Evolutionary conservation across 768 basidiomycete genomes (phyloP).

Genomic region (Rhodosporidiobolus odoratus): DNA sequence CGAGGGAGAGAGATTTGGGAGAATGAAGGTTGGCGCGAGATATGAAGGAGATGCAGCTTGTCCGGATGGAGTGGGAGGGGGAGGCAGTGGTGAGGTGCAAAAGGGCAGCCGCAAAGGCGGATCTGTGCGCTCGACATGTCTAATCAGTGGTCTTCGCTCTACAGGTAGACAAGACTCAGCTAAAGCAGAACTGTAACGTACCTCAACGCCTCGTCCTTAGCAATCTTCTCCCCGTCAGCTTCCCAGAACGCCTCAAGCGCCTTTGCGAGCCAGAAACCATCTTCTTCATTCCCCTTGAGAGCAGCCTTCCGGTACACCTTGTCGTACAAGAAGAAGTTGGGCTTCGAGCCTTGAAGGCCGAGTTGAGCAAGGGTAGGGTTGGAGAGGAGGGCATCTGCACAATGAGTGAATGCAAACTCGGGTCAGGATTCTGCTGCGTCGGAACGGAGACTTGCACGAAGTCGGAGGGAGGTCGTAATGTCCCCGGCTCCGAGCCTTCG

Average conservation of each 20-base stretch:
- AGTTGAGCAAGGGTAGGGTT: slow-evolving; percentile 44
- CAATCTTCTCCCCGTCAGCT: slow-evolving; percentile 48
- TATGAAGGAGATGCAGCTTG: slow-evolving; percentile 52
- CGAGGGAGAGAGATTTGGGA: slow-evolving; percentile 54
- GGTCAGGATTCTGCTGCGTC: too few relatives aligned
- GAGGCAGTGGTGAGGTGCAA: slow-evolving; percentile 65
- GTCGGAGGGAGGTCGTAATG: too few relatives aligned
- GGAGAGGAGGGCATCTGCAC: slow-evolving; percentile 33
- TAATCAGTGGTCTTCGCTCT: background rate
- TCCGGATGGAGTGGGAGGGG: slow-evolving; percentile 55
- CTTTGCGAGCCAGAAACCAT: slow-evolving; percentile 68
- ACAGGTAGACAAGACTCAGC: background rate
- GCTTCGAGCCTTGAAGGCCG: slow-evolving; percentile 54
- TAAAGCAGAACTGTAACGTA: slow-evolving; percentile 43
- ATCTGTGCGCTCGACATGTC: slow-evolving; percentile 13
- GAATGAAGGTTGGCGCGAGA: slow-evolving; percentile 47
- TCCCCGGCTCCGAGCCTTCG: too few relatives aligned
- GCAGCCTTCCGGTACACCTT: slow-evolving; percentile 72
- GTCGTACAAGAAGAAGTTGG: slow-evolving; percentile 81
- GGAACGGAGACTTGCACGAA: too few relatives aligned
- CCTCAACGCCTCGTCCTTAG: slow-evolving; percentile 56
- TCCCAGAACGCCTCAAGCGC: slow-evolving; percentile 54
- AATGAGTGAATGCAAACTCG: background rate
- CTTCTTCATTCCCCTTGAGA: slow-evolving; percentile 52
- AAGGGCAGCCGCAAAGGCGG: slow-evolving; percentile 61